Percentiles rank a stretch among this genome's conserved stretches.
Evolutionary conservation across 352 stramenopile species (phyloP).

Genomic region (Paralagenidium karlingii): DNA sequence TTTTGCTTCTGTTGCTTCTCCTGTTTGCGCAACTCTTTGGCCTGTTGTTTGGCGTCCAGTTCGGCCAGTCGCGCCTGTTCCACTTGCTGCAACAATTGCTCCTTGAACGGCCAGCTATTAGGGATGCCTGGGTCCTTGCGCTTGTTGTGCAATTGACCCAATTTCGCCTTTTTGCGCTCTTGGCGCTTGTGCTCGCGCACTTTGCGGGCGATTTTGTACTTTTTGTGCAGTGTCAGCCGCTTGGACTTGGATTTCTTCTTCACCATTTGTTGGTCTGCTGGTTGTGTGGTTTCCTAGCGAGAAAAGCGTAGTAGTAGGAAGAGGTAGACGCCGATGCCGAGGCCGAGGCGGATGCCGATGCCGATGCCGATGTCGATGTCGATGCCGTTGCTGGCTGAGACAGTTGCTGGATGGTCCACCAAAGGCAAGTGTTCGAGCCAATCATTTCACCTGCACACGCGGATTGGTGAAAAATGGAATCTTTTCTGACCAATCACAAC

Average conservation of each 20-base stretch:
- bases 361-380: too few relatives aligned
- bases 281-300: too few relatives aligned
- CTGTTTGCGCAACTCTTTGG: slow-evolving; percentile 41
- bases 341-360: too few relatives aligned
- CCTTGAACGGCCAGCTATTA: slow-evolving; percentile 98
- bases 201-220: slow-evolving; percentile 95
- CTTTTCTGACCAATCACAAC: too few relatives aligned
- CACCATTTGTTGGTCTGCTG: slow-evolving; percentile 92
- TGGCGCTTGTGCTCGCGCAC: slow-evolving; percentile 91
- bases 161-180: slow-evolving; percentile 87
- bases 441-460: too few relatives aligned
- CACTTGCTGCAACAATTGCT: slow-evolving; percentile 84
- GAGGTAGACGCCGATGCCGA: too few relatives aligned
- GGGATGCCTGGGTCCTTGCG: slow-evolving; percentile 97
- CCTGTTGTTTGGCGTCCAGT: slow-evolving; percentile 41
- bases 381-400: too few relatives aligned
- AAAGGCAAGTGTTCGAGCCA: too few relatives aligned
- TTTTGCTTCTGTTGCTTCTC: slow-evolving; percentile 62
- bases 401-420: too few relatives aligned
- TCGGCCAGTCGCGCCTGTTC: slow-evolving; percentile 69
- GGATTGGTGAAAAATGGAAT: too few relatives aligned
- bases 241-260: slow-evolving; percentile 99
- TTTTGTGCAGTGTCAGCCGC: slow-evolving; percentile 95
- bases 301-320: too few relatives aligned
- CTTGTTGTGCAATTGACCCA: slow-evolving; percentile 85